These are phyloP conservation scores for Quercus cerris DNA, from an alignment of 306 rosid species.

Conservation along the genomic window DNA sequence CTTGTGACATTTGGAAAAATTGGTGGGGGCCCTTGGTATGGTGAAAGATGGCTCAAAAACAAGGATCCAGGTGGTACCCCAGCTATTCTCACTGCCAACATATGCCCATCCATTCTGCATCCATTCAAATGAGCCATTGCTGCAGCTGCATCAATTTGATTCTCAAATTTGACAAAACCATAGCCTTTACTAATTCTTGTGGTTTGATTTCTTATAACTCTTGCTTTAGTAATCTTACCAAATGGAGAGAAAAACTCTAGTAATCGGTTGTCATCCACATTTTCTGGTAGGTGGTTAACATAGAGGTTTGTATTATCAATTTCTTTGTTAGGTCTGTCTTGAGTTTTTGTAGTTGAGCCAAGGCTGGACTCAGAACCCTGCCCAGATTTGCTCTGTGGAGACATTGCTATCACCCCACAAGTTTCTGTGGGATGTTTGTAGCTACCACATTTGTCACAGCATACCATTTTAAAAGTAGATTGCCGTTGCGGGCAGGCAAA, in stretches of 20 bases:
- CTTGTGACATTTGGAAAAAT: slow-evolving; percentile 5
- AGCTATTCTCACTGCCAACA: slow-evolving; percentile 13
- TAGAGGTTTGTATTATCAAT: slow-evolving; percentile 16
- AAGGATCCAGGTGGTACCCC: not conserved
- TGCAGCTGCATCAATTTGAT: slow-evolving; percentile 3
- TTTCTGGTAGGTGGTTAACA: slow-evolving; percentile 13
- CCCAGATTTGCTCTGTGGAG: not conserved
- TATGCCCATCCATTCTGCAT: slow-evolving; percentile 14
- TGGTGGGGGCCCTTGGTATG: not conserved
- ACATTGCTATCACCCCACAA: not conserved
- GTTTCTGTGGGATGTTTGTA: not conserved
- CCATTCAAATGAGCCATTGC: slow-evolving; percentile 18
- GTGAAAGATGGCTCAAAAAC: not conserved
- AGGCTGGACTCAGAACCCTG: not conserved
- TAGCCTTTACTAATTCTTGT: slow-evolving; percentile 16
- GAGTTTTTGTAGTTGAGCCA: not conserved
- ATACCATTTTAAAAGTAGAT: slow-evolving; percentile 13
- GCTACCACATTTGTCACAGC: not conserved
- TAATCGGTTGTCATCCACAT: slow-evolving; percentile 12
- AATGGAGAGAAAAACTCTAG: slow-evolving; percentile 23
- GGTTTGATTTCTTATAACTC: slow-evolving; percentile 16
- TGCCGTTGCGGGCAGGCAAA: slow-evolving; percentile 18
- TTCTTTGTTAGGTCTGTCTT: slow-evolving; percentile 4
- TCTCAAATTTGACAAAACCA: slow-evolving; percentile 20
- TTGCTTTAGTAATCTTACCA: slow-evolving; percentile 21